Conservation (phyloP, 345 rosid genomes). For the Populus deltoides region DNA sequence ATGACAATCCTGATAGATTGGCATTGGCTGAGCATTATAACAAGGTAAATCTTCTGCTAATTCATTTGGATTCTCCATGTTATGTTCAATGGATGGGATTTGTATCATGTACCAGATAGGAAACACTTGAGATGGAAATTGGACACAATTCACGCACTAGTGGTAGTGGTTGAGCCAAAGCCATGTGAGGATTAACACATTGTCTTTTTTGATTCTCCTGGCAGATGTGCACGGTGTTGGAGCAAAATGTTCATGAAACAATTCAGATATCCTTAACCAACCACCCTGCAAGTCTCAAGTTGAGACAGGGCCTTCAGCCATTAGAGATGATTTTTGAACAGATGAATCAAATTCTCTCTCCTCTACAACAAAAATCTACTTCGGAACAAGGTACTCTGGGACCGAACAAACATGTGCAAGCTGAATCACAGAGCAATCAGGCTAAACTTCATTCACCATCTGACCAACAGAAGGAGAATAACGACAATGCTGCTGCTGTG, state of each 20-base stretch:
- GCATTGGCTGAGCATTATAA: slow-evolving; percentile 55
- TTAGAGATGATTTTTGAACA: slow-evolving; percentile 42
- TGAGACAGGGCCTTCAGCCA: slow-evolving; percentile 52
- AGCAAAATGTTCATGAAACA: slow-evolving; percentile 46
- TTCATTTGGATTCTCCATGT: neutral
- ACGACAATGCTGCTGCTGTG: slow-evolving; percentile 4
- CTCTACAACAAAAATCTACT: slow-evolving; percentile 16
- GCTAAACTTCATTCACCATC: slow-evolving; percentile 14
- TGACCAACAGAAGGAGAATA: slow-evolving; percentile 7
- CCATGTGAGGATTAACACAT: neutral
- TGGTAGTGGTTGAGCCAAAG: neutral
- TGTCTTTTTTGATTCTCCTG: slow-evolving; percentile 10
- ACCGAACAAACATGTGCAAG: slow-evolving; percentile 6
- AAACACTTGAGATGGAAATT: neutral
- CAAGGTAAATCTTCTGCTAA: slow-evolving; percentile 36
- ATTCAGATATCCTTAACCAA: slow-evolving; percentile 32
- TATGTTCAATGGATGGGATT: neutral
- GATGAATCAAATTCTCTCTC: slow-evolving; percentile 47
- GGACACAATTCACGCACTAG: neutral
- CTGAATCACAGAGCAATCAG: slow-evolving; percentile 12
- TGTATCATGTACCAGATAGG: neutral
- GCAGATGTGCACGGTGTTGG: slow-evolving; percentile 65
- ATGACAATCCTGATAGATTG: slow-evolving; percentile 52
- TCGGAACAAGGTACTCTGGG: slow-evolving; percentile 14
- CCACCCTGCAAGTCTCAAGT: slow-evolving; percentile 35